These are phyloP conservation scores for Acorus gramineus DNA, from an alignment of 106 monocot species.

Conservation along the genomic window DNA sequence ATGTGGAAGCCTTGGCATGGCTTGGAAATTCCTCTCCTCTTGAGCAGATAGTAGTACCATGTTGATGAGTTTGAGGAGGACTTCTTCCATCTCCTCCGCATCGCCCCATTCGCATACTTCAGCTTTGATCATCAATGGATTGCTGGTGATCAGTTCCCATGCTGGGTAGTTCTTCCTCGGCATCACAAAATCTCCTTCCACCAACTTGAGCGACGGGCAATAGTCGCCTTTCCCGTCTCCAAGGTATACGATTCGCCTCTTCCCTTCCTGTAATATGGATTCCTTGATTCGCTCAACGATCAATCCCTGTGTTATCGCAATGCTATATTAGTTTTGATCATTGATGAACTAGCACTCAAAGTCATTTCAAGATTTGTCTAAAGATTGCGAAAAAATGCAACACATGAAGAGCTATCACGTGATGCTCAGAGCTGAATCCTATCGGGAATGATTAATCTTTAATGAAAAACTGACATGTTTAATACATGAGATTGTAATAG, in stretches of 20 bases:
- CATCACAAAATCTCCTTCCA: conserved; percentile 43
- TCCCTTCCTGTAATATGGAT: conserved; percentile 8
- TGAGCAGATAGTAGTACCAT: too few species aligned
- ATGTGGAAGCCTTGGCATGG: too few species aligned
- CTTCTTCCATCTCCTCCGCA: conserved; percentile 27
- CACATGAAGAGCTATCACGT: too few species aligned
- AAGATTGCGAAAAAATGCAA: too few species aligned
- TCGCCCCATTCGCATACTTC: conserved; percentile 47
- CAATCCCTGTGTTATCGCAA: conserved; percentile 15
- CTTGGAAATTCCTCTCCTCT: too few species aligned
- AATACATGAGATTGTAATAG: too few species aligned
- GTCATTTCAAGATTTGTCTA: too few species aligned
- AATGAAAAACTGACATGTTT: too few species aligned
- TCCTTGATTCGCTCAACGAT: conserved; percentile 37
- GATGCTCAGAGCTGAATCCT: too few species aligned
- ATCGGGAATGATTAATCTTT: too few species aligned
- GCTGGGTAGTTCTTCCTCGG: conserved; percentile 48
- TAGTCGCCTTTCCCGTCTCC: conserved; percentile 70
- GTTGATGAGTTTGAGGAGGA: conserved; percentile 25
- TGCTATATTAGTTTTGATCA: too few species aligned
- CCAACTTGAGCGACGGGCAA: conserved; percentile 39
- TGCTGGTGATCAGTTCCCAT: conserved; percentile 42
- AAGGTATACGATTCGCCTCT: conserved; percentile 50
- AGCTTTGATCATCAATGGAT: conserved; percentile 20
- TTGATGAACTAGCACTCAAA: too few species aligned